Conservation (phyloP, 2,329 filamentous ascomycete species). For the Arthrocladium fulminans region DNA sequence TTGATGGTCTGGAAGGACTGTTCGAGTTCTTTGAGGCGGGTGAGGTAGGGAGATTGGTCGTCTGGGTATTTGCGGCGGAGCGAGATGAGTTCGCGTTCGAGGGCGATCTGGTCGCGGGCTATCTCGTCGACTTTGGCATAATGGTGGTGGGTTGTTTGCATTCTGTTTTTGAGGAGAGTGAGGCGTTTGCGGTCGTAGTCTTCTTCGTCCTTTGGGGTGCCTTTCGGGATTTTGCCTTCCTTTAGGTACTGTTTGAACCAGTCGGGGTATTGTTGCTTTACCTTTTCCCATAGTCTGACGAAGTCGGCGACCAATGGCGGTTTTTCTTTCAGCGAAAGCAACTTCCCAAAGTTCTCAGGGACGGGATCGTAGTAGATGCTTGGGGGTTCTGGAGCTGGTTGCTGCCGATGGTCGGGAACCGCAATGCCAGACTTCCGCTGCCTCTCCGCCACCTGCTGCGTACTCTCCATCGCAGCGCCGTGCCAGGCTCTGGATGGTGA, state of each 20-base stretch:
- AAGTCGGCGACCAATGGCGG: not conserved
- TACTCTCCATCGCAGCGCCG: constrained; percentile 5
- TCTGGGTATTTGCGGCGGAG: not conserved
- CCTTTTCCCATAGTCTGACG: not conserved
- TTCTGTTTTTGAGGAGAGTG: not conserved
- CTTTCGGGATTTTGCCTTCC: not conserved
- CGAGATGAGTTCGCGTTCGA: constrained; percentile 2
- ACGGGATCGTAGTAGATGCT: not conserved
- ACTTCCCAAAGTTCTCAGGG: not conserved
- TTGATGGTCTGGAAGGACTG: not conserved
- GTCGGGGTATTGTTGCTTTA: not conserved
- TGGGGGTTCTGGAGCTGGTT: not conserved
- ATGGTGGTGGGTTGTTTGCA: not conserved
- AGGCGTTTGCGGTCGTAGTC: not conserved
- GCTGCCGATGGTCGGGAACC: not conserved
- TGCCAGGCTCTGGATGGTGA: not conserved
- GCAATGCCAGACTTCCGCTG: not conserved
- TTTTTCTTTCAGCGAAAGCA: not conserved
- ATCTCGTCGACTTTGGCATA: not conserved
- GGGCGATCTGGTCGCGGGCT: not conserved
- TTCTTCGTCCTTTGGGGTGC: not conserved
- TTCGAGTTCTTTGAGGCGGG: constrained; percentile 1
- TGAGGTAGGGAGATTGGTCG: constrained; percentile 1
- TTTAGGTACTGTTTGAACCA: not conserved
- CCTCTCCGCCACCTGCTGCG: not conserved